Evolutionary conservation across 306 rosid species (phyloP).

Genomic region (Cucurbita moschata): DNA sequence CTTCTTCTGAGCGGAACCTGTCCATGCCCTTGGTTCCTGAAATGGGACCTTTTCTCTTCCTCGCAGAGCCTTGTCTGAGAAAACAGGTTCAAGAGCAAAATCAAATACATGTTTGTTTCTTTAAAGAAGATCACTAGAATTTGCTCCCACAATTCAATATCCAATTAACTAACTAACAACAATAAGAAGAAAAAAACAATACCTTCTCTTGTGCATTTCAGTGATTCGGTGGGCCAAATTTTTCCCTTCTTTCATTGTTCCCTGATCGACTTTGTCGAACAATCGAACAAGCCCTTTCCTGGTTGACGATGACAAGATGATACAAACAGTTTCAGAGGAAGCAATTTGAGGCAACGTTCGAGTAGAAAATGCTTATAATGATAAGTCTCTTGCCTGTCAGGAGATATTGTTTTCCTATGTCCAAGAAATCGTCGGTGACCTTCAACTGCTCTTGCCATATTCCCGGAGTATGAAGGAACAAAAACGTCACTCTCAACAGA

Average conservation of each 20-base stretch:
- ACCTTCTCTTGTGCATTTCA: slow-evolving; percentile 70
- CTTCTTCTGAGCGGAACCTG: slow-evolving; percentile 93
- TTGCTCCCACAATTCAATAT: neutral
- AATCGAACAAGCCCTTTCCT: slow-evolving; percentile 81
- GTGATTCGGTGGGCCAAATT: slow-evolving; percentile 37
- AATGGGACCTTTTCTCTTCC: slow-evolving; percentile 88
- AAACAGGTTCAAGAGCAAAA: neutral
- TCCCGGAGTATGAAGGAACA: slow-evolving; percentile 85
- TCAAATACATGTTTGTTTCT: neutral
- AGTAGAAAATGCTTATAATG: neutral
- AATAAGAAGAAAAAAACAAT: neutral
- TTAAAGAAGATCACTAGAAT: neutral
- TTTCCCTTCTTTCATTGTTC: slow-evolving; percentile 49
- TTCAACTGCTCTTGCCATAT: slow-evolving; percentile 96
- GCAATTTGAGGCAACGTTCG: neutral
- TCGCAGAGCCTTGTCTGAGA: slow-evolving; percentile 63
- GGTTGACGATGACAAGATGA: slow-evolving; percentile 15
- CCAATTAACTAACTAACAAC: neutral
- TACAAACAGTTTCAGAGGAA: slow-evolving; percentile 11
- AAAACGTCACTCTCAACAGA: slow-evolving; percentile 88
- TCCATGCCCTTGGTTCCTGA: slow-evolving; percentile 84
- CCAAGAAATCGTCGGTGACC: slow-evolving; percentile 96
- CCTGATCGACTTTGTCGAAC: slow-evolving; percentile 56
- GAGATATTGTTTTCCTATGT: slow-evolving; percentile 75
- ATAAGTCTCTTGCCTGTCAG: slow-evolving; percentile 50